Conservation (phyloP, 176 grass and related monocot species). For the Alloteropsis semialata region DNA sequence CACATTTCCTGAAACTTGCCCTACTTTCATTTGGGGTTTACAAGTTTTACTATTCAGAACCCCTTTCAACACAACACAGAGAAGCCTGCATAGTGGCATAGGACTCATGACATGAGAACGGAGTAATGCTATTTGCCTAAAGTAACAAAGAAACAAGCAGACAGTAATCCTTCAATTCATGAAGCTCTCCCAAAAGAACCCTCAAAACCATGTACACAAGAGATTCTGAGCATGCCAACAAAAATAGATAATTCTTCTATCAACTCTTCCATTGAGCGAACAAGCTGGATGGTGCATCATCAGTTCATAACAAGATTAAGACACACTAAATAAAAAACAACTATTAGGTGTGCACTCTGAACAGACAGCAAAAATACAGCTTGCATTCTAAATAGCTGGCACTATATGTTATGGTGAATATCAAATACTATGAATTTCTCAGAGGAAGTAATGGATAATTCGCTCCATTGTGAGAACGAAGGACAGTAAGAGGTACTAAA, state of each 20-base stretch:
- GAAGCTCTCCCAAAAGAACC: background rate
- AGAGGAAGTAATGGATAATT: constrained; percentile 1
- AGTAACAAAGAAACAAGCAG: background rate
- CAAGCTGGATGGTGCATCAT: background rate
- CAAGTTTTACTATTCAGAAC: background rate
- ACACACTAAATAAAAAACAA: background rate
- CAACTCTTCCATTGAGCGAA: background rate
- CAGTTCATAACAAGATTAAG: background rate
- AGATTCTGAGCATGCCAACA: background rate
- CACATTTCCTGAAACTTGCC: background rate
- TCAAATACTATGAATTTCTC: background rate
- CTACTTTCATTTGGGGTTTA: background rate
- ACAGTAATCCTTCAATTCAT: background rate
- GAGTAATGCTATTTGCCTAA: background rate
- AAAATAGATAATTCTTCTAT: background rate
- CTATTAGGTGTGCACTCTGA: background rate
- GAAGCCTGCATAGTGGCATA: too few species aligned
- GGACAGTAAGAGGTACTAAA: background rate
- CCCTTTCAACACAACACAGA: too few species aligned
- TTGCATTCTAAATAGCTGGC: background rate
- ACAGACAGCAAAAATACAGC: background rate
- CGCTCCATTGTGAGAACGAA: background rate
- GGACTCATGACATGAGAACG: background rate
- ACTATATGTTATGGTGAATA: background rate
- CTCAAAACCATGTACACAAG: background rate